A percentile compares a stretch with the other conserved stretches of the same genome.
phyloP scores from a whole-genome alignment of 179 eudicot species.

The Silene noctiflora region DNA sequence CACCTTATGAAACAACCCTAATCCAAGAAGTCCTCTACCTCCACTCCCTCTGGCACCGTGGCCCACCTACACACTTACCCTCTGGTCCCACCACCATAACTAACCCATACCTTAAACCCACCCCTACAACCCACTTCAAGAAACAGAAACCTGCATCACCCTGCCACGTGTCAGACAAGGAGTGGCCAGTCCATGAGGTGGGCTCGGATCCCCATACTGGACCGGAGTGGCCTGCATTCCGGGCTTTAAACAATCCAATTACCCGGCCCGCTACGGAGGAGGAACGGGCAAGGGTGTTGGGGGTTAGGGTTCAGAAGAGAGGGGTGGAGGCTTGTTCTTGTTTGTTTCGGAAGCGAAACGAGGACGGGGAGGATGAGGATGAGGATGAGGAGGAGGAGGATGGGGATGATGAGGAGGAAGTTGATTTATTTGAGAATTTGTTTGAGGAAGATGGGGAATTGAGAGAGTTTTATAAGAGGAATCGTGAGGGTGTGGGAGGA shows the following conservation, averaged over 20 bases:
- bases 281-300: slow-evolving; percentile 6
- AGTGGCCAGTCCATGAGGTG: slow-evolving; percentile 53
- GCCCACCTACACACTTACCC: slow-evolving; percentile 37
- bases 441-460: slow-evolving; percentile 52
- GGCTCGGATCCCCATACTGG: slow-evolving; percentile 19
- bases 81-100: neutral
- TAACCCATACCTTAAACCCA: slow-evolving; percentile 23
- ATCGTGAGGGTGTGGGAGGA: slow-evolving; percentile 24
- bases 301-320: slow-evolving; percentile 30
- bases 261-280: slow-evolving; percentile 31
- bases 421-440: slow-evolving; percentile 41
- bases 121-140: slow-evolving; percentile 6
- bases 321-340: slow-evolving; percentile 34
- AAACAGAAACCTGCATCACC: neutral
- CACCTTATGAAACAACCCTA: slow-evolving; percentile 15
- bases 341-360: slow-evolving; percentile 19
- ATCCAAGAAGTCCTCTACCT: slow-evolving; percentile 65
- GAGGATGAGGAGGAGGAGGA: slow-evolving; percentile 42
- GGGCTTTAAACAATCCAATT: slow-evolving; percentile 10
- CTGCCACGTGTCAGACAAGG: slow-evolving; percentile 9
- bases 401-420: slow-evolving; percentile 30
- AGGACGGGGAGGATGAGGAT: slow-evolving; percentile 19
- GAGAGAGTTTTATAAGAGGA: slow-evolving; percentile 53
- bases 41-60: slow-evolving; percentile 68
- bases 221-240: slow-evolving; percentile 41